Conservation (phyloP, 768 basidiomycete species). For the Pleurotus citrinopileatus region DNA sequence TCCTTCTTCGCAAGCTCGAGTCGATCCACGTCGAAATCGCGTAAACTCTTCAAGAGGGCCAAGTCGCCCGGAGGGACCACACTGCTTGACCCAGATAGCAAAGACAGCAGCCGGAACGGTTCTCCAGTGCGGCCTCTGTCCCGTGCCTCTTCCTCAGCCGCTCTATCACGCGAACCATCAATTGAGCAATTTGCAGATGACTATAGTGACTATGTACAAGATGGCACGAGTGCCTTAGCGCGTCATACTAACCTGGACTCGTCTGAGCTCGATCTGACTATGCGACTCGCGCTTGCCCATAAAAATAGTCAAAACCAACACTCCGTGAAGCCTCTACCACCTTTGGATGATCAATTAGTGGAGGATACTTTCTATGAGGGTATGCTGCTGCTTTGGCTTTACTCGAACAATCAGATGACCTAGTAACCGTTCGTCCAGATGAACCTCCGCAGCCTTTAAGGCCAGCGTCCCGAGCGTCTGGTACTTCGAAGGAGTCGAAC, state of each 20-base stretch:
- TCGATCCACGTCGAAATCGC: conserved; percentile 43
- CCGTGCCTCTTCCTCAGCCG: conserved; percentile 15
- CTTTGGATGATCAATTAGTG: conserved; percentile 42
- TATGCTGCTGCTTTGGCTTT: conserved; percentile 21
- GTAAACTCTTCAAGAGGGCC: conserved; percentile 39
- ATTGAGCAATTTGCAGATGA: conserved; percentile 17
- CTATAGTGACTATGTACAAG: conserved; percentile 47
- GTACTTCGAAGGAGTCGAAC: conserved; percentile 26
- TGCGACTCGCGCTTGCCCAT: conserved; percentile 78
- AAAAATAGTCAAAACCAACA: conserved; percentile 81
- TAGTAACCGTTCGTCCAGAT: conserved; percentile 36
- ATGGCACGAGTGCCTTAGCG: conserved; percentile 32
- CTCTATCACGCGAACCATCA: conserved; percentile 40
- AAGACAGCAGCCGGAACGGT: conserved; percentile 37
- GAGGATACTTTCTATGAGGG: conserved; percentile 83
- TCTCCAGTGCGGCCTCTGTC: conserved; percentile 31
- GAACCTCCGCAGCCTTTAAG: conserved; percentile 54
- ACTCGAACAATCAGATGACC: no score
- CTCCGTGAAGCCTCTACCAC: conserved; percentile 35
- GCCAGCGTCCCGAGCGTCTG: conserved; percentile 53
- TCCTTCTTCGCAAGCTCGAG: conserved; percentile 36
- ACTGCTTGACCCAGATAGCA: conserved; percentile 26
- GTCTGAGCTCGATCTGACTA: conserved; percentile 74
- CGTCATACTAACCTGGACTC: conserved; percentile 42
- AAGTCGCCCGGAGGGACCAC: conserved; percentile 37